These are phyloP conservation scores for Ajuga chamaepitys DNA, from an alignment of 257 asterid species.

Conservation along the genomic window DNA sequence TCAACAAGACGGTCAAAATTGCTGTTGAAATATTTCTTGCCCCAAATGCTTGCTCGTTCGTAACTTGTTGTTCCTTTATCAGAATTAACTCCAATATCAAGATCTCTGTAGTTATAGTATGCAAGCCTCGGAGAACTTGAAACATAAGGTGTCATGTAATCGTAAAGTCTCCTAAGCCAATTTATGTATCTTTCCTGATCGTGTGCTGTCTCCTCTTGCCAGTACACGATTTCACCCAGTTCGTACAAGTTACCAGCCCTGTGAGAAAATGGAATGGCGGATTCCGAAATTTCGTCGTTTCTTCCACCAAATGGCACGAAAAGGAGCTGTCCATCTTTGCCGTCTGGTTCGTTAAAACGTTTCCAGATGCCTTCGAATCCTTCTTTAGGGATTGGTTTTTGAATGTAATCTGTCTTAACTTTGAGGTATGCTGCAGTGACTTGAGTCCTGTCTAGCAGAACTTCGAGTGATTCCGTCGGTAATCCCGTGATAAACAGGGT, in stretches of 20 bases:
- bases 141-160: constrained; percentile 12
- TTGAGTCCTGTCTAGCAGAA: constrained; percentile 3
- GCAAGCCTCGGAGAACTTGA: background rate
- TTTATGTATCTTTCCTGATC: background rate
- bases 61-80: background rate
- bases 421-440: background rate
- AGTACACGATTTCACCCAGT: background rate
- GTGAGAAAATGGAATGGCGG: constrained; percentile 16
- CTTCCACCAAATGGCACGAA: constrained; percentile 19
- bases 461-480: constrained; percentile 10
- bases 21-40: constrained; percentile 7
- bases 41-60: constrained; percentile 7
- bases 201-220: background rate
- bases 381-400: background rate
- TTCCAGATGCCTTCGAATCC: background rate
- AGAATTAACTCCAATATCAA: constrained; percentile 3
- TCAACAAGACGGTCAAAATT: constrained; percentile 4
- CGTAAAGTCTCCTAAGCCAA: constrained; percentile 3
- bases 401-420: constrained; percentile 15
- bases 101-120: background rate
- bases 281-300: constrained; percentile 15
- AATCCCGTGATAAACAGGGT: constrained; percentile 7
- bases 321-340: background rate
- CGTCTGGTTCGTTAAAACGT: background rate
- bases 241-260: constrained; percentile 15